Evolutionary conservation across 371 early-diverging fungal species (phyloP), one percentile per base, ranked within the genome.

Genomic region (Saksenaea oblongispora): DNA sequence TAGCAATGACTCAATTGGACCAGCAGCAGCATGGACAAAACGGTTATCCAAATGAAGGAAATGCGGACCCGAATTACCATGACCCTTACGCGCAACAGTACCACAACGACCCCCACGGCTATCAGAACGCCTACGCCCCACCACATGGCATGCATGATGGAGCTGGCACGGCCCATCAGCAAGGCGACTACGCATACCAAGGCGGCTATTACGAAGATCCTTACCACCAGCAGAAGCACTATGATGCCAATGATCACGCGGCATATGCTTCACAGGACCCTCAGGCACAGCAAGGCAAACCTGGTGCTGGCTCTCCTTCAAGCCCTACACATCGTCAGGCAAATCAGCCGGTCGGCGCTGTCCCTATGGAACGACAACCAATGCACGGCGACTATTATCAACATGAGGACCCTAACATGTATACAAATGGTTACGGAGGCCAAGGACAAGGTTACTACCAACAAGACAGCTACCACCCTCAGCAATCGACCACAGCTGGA

Each of bases 381-480:
- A 47, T 47, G 51, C 51, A 47, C 3, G 51, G 51, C 10, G 51
- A 22, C 22, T 47, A 47, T 47, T 47, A 47, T 22, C 22, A 17
- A 10, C 51, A 47, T 47, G 51, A 47, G 11, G 51, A 47, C 22
- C 51, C 51, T 22, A 47, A 47, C 51, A 47, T 47, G 51, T 47
- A 47, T 11, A 8, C 9, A 22, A 47, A 47, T 11, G 22, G 51
- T 22, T 47, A 47, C 22, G 51, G 22, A 47, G 51, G 18, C 4
- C 18, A n/a, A 22, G 51, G 22, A 5, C 51, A 47, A 47, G 51
- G 51, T 10, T 47, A 47, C 22, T 22, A 47, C 11, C 51, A 47
- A 24, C 51, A 47, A 47, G 51, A 47, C 24, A 22, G 9, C 24
- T 47, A 47, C 22, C 51, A 47, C 10, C 51, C 17, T n/a, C 51